phyloP scores from a whole-genome alignment of 805 yeast genomes.

The Suhomyces prunicola region DNA sequence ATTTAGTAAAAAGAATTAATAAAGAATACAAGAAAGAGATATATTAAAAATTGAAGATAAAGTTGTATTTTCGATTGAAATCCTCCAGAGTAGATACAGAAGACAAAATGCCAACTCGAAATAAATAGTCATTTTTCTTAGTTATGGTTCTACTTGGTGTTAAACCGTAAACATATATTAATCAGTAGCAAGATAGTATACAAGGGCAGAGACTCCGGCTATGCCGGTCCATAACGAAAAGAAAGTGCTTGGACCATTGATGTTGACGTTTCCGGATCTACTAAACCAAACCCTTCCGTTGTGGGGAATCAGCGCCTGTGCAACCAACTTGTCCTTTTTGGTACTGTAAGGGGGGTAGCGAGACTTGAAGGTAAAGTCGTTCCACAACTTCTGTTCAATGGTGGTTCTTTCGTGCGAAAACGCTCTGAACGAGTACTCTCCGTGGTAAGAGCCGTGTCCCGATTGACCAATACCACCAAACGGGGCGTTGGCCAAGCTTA shows the following conservation, averaged over 20 bases:
- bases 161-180: too few species aligned
- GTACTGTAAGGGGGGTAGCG: conserved; percentile 64
- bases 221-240: conserved; percentile 31
- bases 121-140: too few species aligned
- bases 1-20: too few species aligned
- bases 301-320: conserved; percentile 25
- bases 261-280: conserved; percentile 33
- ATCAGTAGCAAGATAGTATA: conserved; percentile 13
- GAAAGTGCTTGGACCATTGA: conserved; percentile 30
- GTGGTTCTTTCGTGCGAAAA: conserved; percentile 75
- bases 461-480: conserved; percentile 91
- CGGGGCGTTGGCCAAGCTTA: conserved; percentile 64
- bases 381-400: conserved; percentile 61
- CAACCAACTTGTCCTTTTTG: conserved; percentile 30
- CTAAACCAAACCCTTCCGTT: conserved; percentile 38
- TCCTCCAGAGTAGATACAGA: too few species aligned
- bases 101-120: too few species aligned
- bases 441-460: conserved; percentile 84
- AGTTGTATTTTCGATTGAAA: too few species aligned
- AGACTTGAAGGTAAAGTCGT: conserved; percentile 53
- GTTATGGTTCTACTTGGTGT: too few species aligned
- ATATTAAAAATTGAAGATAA: too few species aligned
- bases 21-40: too few species aligned
- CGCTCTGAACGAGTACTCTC: conserved; percentile 55
- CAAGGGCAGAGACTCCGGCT: conserved; percentile 29